A percentile compares a stretch with the other conserved stretches of the same genome.
phyloP scores from a whole-genome alignment of 805 yeast species.

The Candida railenensis region DNA sequence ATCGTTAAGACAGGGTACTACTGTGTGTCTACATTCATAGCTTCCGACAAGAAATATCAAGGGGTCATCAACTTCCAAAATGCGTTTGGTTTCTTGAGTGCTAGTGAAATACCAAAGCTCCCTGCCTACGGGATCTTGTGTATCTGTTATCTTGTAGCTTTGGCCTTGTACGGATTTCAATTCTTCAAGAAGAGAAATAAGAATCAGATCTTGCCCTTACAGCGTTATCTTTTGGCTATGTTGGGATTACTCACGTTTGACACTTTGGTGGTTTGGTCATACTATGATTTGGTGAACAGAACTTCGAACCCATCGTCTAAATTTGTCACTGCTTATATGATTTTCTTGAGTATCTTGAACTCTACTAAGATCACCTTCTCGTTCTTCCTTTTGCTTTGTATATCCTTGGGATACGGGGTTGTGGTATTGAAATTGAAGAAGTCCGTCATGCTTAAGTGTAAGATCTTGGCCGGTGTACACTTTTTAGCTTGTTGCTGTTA shows the following conservation, averaged over 20 bases:
- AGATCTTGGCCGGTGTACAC: slow-evolving; percentile 40
- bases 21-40: slow-evolving; percentile 75
- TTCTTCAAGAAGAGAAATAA: slow-evolving; percentile 72
- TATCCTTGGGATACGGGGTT: slow-evolving; percentile 91
- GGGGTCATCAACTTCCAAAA: slow-evolving; percentile 84
- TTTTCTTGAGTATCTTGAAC: slow-evolving; percentile 74
- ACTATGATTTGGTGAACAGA: slow-evolving; percentile 78
- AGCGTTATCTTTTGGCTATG: slow-evolving; percentile 85
- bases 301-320: slow-evolving; percentile 48
- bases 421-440: slow-evolving; percentile 83
- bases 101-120: slow-evolving; percentile 86
- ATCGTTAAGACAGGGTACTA: slow-evolving; percentile 84
- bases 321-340: slow-evolving; percentile 67
- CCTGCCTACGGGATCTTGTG: slow-evolving; percentile 87
- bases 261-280: slow-evolving; percentile 86
- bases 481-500: slow-evolving; percentile 35
- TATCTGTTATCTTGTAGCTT: slow-evolving; percentile 74
- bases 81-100: slow-evolving; percentile 87
- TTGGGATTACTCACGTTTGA: slow-evolving; percentile 80
- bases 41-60: slow-evolving; percentile 46
- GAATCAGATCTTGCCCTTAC: slow-evolving; percentile 84
- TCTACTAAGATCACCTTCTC: slow-evolving; percentile 83
- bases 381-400: slow-evolving; percentile 80
- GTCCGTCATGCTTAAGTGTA: slow-evolving; percentile 62
- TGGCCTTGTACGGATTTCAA: slow-evolving; percentile 82